A percentile compares a stretch with the other conserved stretches of the same genome.
Conservation (phyloP, 768 basidiomycete genomes). For the Boletus barrowsii region DNA sequence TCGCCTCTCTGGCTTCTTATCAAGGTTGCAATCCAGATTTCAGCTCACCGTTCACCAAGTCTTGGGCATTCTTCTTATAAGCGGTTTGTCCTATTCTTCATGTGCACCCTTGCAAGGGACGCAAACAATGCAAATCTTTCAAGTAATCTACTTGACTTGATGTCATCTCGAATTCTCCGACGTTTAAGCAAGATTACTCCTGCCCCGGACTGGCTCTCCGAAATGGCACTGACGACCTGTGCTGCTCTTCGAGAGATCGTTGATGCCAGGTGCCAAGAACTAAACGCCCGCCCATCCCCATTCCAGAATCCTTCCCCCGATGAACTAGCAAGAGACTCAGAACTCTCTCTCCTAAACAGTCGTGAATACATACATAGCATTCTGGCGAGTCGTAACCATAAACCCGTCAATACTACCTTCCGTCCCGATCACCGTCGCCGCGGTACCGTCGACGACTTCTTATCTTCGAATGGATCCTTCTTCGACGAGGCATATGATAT, state of each 20-base stretch:
- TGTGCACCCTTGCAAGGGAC: not conserved
- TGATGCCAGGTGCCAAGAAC: conserved; percentile 31
- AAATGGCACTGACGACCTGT: not conserved
- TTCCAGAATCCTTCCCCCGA: not conserved
- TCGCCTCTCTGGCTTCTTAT: not conserved
- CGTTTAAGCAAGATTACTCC: not conserved
- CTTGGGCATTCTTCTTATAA: not conserved
- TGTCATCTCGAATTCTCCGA: not conserved
- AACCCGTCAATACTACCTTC: not conserved
- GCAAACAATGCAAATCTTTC: not conserved
- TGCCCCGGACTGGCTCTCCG: not conserved
- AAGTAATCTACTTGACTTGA: not conserved
- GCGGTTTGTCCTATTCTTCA: not conserved
- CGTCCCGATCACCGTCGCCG: not conserved
- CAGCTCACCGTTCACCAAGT: no score
- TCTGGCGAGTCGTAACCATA: not conserved
- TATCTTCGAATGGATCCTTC: conserved; percentile 11
- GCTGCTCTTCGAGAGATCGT: conserved; percentile 15
- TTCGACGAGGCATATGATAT: conserved; percentile 1
- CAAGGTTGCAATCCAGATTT: not conserved
- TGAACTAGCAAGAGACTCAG: conserved; percentile 25
- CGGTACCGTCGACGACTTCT: conserved; percentile 12
- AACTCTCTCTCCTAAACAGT: conserved; percentile 28
- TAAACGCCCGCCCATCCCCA: conserved; percentile 18
- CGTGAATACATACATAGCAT: conserved; percentile 5